phyloP scores from a whole-genome alignment of 768 basidiomycete species.

The Stropharia rugosoannulata region DNA sequence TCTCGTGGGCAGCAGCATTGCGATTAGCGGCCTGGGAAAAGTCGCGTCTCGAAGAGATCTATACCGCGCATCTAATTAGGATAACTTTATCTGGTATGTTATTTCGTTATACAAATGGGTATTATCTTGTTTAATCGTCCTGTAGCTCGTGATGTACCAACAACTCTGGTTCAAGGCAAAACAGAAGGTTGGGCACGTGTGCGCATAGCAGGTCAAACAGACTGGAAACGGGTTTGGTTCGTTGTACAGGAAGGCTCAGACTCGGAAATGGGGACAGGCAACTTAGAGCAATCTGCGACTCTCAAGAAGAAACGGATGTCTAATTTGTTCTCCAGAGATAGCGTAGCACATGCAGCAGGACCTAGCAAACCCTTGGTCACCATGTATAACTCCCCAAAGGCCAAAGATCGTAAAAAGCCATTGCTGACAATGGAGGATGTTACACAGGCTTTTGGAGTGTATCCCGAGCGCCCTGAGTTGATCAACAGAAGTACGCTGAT shows the following conservation, averaged over 20 bases:
- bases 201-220: constrained; percentile 93
- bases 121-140: constrained; percentile 3
- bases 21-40: constrained; percentile 95
- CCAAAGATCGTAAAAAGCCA: constrained; percentile 72
- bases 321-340: constrained; percentile 57
- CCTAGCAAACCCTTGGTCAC: constrained; percentile 43
- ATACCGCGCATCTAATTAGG: constrained; percentile 90
- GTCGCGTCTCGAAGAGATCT: constrained; percentile 92
- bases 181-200: constrained; percentile 93
- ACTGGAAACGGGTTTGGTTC: constrained; percentile 94
- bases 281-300: constrained; percentile 15
- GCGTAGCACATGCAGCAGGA: constrained; percentile 21
- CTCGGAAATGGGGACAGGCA: constrained; percentile 23
- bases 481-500: constrained; percentile 88
- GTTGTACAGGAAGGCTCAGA: constrained; percentile 56
- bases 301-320: constrained; percentile 63
- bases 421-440: constrained; percentile 68
- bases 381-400: constrained; percentile 63
- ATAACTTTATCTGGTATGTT: constrained; percentile 55
- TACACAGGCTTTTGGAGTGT: constrained; percentile 90
- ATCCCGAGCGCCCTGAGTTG: constrained; percentile 91
- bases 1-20: constrained; percentile 91
- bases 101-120: constrained; percentile 3
- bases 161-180: constrained; percentile 65
- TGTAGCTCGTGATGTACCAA: constrained; percentile 50